These are phyloP conservation scores for Lycium barbarum DNA, from an alignment of 257 asterid genomes.

Conservation along the genomic window DNA sequence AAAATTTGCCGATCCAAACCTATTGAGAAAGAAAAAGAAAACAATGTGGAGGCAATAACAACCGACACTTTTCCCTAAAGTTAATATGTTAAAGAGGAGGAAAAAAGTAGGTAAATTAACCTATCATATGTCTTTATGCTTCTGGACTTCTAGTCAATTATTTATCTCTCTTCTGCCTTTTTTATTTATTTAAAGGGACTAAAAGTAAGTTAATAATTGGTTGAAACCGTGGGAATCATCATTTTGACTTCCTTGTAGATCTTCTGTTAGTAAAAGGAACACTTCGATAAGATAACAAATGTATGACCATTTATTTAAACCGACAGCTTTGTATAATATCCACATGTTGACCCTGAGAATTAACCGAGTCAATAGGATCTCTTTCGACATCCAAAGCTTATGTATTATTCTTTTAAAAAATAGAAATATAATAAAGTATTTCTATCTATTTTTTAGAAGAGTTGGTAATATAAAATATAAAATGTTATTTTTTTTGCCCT, in stretches of 20 bases:
- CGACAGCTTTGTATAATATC: constrained; percentile 13
- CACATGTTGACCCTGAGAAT: neutral
- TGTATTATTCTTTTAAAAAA: neutral
- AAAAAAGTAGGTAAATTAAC: neutral
- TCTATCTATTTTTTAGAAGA: too few species aligned
- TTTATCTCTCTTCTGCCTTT: too few species aligned
- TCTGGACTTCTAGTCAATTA: too few species aligned
- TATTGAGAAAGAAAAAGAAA: neutral
- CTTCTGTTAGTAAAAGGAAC: neutral
- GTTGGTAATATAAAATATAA: too few species aligned
- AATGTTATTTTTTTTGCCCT: too few species aligned
- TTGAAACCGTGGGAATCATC: constrained; percentile 22
- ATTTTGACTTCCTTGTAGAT: constrained; percentile 21
- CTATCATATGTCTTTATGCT: too few species aligned
- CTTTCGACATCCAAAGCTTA: neutral
- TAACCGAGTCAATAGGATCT: constrained; percentile 4
- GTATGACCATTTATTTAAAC: neutral
- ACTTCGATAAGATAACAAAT: neutral
- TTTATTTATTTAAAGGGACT: too few species aligned
- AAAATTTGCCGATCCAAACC: neutral
- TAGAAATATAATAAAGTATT: too few species aligned
- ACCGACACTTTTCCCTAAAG: neutral
- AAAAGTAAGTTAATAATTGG: neutral
- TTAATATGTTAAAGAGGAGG: neutral
- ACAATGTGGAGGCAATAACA: neutral